A percentile compares a stretch with the other conserved stretches of the same genome.
These are phyloP conservation scores for Alternaria brassicicola DNA, from an alignment of 2,329 filamentous ascomycete species.

Conservation along the genomic window DNA sequence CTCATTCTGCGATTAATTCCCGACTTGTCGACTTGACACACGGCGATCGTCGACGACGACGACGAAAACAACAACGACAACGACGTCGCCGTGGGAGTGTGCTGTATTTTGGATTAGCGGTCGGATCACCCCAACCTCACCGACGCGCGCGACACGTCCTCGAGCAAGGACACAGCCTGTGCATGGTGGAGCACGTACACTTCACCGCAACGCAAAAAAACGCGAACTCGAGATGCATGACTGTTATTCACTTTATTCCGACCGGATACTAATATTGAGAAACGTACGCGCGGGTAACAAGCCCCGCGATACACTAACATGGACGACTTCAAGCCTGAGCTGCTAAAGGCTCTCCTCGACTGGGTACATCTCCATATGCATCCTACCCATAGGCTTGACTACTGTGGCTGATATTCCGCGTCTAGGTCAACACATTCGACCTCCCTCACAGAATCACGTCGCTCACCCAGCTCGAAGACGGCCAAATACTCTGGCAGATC, in stretches of 20 bases:
- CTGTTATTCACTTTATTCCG: slow-evolving; percentile 15
- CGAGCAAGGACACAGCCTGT: slow-evolving; percentile 16
- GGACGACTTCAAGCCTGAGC: slow-evolving; percentile 51
- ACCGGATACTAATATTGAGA: slow-evolving; percentile 19
- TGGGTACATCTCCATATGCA: slow-evolving; percentile 35
- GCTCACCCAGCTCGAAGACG: slow-evolving; percentile 55
- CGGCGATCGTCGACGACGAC: too few species aligned
- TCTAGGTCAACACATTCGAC: slow-evolving; percentile 55
- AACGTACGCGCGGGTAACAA: slow-evolving; percentile 25
- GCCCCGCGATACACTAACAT: slow-evolving; percentile 29
- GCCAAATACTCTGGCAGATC: slow-evolving; percentile 56
- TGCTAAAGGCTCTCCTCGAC: slow-evolving; percentile 48
- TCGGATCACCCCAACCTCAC: slow-evolving; percentile 33
- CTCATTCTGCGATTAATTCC: not conserved
- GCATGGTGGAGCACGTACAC: slow-evolving; percentile 15
- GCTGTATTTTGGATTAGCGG: slow-evolving; percentile 26
- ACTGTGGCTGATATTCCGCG: slow-evolving; percentile 7
- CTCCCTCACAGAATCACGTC: slow-evolving; percentile 44
- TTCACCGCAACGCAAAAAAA: slow-evolving; percentile 19
- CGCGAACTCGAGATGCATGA: slow-evolving; percentile 42
- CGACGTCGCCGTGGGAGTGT: slow-evolving; percentile 14
- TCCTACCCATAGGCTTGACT: not conserved
- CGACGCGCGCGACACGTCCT: slow-evolving; percentile 19
- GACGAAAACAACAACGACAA: too few species aligned
- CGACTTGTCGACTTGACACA: not conserved